Base-by-base conservation (phyloP, 2,329 filamentous ascomycete species). In the Purpureocillium lavendulum region DNA sequence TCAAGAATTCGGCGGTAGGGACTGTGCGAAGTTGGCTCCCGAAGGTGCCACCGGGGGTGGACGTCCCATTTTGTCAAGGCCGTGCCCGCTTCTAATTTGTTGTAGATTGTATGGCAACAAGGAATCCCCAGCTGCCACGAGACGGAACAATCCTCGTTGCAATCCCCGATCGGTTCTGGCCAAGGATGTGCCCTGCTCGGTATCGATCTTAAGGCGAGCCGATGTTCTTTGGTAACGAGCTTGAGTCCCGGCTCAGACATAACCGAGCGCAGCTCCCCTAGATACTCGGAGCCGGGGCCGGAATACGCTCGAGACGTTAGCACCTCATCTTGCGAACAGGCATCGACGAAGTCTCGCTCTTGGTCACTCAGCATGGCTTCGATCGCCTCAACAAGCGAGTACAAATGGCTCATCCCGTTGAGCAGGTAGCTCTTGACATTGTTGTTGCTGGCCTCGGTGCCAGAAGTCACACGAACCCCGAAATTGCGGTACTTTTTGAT, bases 1-100 rank as follows among this genome's bases (percentile, higher is more conserved):
- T 41, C 36, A 17, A 41, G 30, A 30, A 41, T 41, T 38, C 35
- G 40, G 12, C 35, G 30, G 35, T 41, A 38, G 8, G 30, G 30
- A 26, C 38, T 35, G 12, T 15, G 30, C 14, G 34, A 33, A 30
- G 40, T 28, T 14, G 40, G 35, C 40, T 41, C n/a, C 31, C 40
- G 21, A 9, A 41, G 33, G 18, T 33, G 35, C 35, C 18, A 41
- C 30, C 39, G 28, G 30, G 30, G 39, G 29, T 37, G 17, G 30
- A 41, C 30, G 35, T 33, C 38, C 32, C 14, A 35, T 30, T 35
- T 35, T n/a, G 26, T 40, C 14, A 40, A 35, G 38, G 16, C 7
- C 32, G 21, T 35, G 13, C 31, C 38, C 15, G 15, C 31, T 30
- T 35, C 24, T 15, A 35, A 35, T 33, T 35, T 30, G 7, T 30